Conservation (phyloP, 352 stramenopile species). For the Globisporangium middletonii region DNA sequence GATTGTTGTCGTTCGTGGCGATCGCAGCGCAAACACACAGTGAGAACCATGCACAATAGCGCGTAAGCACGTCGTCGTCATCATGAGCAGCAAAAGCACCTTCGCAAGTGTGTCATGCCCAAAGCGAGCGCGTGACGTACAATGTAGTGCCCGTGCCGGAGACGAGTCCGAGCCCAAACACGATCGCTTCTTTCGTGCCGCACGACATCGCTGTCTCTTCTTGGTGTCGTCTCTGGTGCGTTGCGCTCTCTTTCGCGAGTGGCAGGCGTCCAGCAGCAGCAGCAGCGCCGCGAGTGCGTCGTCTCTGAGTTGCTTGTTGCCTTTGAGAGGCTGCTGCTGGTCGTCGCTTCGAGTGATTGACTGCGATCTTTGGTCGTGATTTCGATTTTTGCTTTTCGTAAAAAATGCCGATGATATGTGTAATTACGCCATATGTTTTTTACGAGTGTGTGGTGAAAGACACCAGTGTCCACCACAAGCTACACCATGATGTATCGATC, state of each 20-base stretch:
- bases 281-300: too few species aligned
- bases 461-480: too few species aligned
- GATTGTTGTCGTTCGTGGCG: not conserved
- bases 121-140: slow-evolving; percentile 31
- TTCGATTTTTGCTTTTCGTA: too few species aligned
- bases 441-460: too few species aligned
- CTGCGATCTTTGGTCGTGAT: too few species aligned
- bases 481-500: too few species aligned
- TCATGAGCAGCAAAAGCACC: not conserved
- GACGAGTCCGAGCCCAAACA: slow-evolving; percentile 77
- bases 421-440: too few species aligned
- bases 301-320: not conserved
- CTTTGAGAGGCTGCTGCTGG: not conserved
- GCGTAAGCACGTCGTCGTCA: not conserved
- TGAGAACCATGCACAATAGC: too few species aligned
- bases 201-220: slow-evolving; percentile 52
- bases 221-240: not conserved
- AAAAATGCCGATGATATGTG: too few species aligned
- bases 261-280: not conserved
- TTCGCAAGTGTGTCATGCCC: not conserved
- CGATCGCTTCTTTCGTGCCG: slow-evolving; percentile 64
- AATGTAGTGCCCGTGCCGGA: slow-evolving; percentile 81
- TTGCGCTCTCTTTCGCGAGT: not conserved
- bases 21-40: not conserved
- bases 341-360: too few species aligned